Conservation (phyloP, 805 yeast genomes). For the Schizosaccharomyces pombe region DNA sequence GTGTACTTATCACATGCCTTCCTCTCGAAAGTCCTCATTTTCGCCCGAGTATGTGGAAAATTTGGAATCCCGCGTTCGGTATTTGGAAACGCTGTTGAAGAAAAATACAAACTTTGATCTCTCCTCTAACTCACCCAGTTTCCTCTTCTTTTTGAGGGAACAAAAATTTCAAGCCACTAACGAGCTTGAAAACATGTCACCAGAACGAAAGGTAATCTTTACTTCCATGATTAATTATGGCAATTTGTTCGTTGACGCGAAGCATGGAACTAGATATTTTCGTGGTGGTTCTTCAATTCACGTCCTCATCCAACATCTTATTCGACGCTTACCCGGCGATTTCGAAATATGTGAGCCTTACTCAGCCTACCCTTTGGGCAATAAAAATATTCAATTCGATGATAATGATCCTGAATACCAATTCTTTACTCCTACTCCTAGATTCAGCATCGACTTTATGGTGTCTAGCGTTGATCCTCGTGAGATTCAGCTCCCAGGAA, state of each 20-base stretch:
- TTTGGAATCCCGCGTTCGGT: background rate
- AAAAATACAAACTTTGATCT: background rate
- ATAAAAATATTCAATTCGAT: background rate
- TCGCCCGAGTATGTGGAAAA: background rate
- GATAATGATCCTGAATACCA: background rate
- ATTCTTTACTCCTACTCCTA: background rate
- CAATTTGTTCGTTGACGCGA: background rate
- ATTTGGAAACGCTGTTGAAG: background rate
- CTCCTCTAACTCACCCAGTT: background rate
- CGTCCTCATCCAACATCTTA: background rate
- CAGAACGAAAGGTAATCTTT: background rate
- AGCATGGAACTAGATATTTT: background rate
- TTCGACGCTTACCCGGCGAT: background rate
- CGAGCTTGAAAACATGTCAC: background rate
- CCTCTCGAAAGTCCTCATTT: background rate
- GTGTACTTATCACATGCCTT: slow-evolving; percentile 5
- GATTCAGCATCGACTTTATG: background rate
- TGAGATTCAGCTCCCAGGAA: background rate
- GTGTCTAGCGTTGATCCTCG: background rate
- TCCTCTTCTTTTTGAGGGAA: background rate
- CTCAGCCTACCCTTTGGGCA: background rate
- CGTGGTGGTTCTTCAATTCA: background rate
- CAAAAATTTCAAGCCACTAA: background rate
- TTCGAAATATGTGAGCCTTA: background rate
- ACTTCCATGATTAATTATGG: background rate